Percentiles rank a stretch among this genome's conserved stretches.
Evolutionary conservation across 2,329 filamentous ascomycete species (phyloP).

Genomic region (Colletotrichum australisinense): DNA sequence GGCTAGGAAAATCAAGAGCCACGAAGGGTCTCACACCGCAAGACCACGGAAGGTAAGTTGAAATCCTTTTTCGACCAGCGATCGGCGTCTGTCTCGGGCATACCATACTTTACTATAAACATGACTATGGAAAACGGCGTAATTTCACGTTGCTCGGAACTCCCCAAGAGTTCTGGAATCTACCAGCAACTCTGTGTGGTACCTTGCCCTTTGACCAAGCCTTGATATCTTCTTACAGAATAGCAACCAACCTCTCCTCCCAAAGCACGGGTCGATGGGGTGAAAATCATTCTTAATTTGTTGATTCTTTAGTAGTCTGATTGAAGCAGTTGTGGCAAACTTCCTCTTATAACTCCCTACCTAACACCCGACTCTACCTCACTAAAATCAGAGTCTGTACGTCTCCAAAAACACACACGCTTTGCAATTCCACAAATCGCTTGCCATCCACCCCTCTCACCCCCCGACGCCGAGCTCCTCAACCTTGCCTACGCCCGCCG

Average conservation of each 20-base stretch:
- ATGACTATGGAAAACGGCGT: no score
- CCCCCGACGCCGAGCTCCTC: not conserved
- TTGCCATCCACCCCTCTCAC: not conserved
- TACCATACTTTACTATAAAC: no score
- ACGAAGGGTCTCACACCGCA: no score
- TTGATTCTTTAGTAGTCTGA: not conserved
- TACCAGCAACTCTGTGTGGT: no score
- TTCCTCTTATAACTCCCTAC: not conserved
- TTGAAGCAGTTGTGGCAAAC: slow-evolving; percentile 7
- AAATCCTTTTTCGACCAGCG: no score
- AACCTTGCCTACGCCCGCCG: slow-evolving; percentile 62
- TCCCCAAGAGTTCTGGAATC: no score
- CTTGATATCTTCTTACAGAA: not conserved
- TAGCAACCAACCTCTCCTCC: not conserved
- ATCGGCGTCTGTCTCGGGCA: no score
- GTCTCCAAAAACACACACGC: not conserved
- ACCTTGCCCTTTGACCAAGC: not conserved
- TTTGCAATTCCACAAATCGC: not conserved
- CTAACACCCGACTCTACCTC: slow-evolving; percentile 1
- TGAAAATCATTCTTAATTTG: not conserved
- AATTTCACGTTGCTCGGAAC: no score
- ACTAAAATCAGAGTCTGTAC: not conserved
- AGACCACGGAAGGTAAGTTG: no score
- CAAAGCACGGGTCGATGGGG: not conserved
- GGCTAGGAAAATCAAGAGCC: no score